Conservation (phyloP, 495 filamentous ascomycete genomes). For the Trichoderma erinaceum region DNA sequence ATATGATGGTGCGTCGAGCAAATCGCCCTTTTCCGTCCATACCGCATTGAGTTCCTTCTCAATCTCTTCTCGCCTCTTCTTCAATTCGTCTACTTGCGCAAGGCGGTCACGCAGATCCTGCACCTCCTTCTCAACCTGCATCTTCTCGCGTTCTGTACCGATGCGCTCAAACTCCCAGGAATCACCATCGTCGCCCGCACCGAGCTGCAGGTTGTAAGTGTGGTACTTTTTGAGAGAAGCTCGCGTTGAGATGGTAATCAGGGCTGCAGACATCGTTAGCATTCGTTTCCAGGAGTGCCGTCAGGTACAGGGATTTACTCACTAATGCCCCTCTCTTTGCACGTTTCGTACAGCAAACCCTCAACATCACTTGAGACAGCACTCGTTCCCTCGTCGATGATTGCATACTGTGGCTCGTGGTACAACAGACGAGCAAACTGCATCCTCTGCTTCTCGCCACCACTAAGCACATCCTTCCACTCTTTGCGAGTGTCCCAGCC, state of each 20-base stretch:
- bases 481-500: constrained; percentile 96
- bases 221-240: constrained; percentile 93
- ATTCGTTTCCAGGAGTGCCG: neutral
- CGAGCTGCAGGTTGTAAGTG: constrained; percentile 78
- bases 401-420: constrained; percentile 88
- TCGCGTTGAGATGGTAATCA: constrained; percentile 91
- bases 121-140: constrained; percentile 83
- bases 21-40: constrained; percentile 46
- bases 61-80: constrained; percentile 70
- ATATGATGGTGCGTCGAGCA: constrained; percentile 32
- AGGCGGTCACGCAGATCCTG: constrained; percentile 73
- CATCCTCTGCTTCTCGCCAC: constrained; percentile 97
- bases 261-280: constrained; percentile 41
- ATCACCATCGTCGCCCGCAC: constrained; percentile 56
- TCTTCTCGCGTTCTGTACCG: constrained; percentile 85
- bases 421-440: constrained; percentile 85
- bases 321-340: constrained; percentile 89
- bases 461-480: constrained; percentile 95
- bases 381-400: constrained; percentile 92
- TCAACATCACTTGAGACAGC: constrained; percentile 94
- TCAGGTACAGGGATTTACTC: constrained; percentile 29
- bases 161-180: constrained; percentile 90
- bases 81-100: constrained; percentile 76
- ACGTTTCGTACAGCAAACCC: constrained; percentile 83
- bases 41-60: constrained; percentile 48